phyloP scores from a whole-genome alignment of 2,329 filamentous ascomycete genomes.

The Verticillium klebahnii region DNA sequence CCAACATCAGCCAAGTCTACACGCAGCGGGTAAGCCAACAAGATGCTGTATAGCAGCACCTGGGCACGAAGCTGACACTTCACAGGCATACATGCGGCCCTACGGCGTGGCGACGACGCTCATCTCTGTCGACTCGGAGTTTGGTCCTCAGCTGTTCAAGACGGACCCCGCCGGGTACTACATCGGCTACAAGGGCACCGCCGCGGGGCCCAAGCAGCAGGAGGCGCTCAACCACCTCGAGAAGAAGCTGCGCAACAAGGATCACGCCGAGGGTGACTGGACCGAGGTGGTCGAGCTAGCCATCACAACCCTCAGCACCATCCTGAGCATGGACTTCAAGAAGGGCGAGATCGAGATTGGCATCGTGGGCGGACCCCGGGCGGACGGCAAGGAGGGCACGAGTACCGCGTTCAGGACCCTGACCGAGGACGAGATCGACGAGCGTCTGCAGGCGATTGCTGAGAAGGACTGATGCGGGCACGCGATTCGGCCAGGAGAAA shows the following conservation, averaged over 20 bases:
- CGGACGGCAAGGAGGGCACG: conserved; percentile 78
- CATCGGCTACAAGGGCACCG: conserved; percentile 96
- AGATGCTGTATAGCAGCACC: conserved; percentile 3
- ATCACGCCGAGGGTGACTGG: conserved; percentile 86
- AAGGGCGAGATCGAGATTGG: conserved; percentile 98
- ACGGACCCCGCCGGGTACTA: conserved; percentile 98
- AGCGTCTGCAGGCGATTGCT: conserved; percentile 93
- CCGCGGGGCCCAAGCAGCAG: conserved; percentile 96
- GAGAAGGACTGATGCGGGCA: conserved; percentile 79
- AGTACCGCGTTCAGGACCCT: conserved; percentile 78
- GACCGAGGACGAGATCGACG: conserved; percentile 97
- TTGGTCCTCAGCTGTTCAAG: conserved; percentile 94
- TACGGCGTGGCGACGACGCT: conserved; percentile 93
- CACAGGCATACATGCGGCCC: conserved; percentile 89
- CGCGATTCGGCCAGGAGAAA: conserved; percentile 2
- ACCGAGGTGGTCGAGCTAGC: conserved; percentile 97
- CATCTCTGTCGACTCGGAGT: conserved; percentile 89
- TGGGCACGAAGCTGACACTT: conserved; percentile 15
- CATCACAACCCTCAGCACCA: conserved; percentile 91
- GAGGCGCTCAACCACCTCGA: conserved; percentile 97
- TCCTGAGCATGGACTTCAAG: conserved; percentile 99
- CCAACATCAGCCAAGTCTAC: conserved; percentile 99
- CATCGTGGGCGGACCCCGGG: conserved; percentile 83
- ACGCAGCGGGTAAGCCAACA: conserved; percentile 73
- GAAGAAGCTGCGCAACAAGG: conserved; percentile 99